phyloP scores from a whole-genome alignment of 2,329 filamentous ascomycete genomes.

The Colletotrichum limetticola region DNA sequence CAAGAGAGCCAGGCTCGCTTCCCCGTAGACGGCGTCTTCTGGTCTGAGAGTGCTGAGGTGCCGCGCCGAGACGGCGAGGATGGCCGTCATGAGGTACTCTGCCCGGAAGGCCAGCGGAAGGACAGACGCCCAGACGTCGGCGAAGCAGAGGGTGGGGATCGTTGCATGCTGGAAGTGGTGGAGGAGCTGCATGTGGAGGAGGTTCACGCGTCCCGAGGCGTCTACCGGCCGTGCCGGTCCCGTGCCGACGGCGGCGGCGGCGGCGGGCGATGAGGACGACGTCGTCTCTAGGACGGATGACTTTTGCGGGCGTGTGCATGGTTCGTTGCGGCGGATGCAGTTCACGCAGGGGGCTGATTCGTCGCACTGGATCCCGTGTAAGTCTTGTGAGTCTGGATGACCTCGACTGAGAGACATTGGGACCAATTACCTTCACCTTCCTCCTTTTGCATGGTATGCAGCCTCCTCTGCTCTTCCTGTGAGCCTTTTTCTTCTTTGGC shows the following conservation, averaged over 20 bases:
- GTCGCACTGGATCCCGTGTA: conserved; percentile 39
- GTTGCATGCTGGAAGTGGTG: conserved; percentile 43
- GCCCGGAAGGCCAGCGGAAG: conserved; percentile 42
- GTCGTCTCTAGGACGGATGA: conserved; percentile 12
- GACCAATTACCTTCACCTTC: conserved; percentile 42
- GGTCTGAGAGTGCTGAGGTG: conserved; percentile 38
- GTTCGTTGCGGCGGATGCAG: conserved; percentile 40
- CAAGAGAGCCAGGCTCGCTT: conserved; percentile 38
- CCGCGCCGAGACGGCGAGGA: conserved; percentile 38
- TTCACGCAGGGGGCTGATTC: conserved; percentile 41
- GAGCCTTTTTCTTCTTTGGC: conserved; percentile 35
- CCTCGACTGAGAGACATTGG: not conserved
- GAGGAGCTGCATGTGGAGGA: conserved; percentile 46
- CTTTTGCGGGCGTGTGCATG: conserved; percentile 5
- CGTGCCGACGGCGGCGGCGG: no score
- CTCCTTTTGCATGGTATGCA: conserved; percentile 42
- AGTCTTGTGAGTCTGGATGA: not conserved
- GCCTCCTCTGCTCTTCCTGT: conserved; percentile 43
- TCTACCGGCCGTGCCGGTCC: not conserved
- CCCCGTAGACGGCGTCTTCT: conserved; percentile 33
- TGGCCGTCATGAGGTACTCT: conserved; percentile 42
- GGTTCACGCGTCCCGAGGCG: conserved; percentile 36
- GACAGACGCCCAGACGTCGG: conserved; percentile 41
- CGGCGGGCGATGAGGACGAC: not conserved
- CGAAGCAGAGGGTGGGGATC: conserved; percentile 40